These are phyloP conservation scores for Amanita rubescens DNA, from an alignment of 768 basidiomycete genomes.

Conservation along the genomic window DNA sequence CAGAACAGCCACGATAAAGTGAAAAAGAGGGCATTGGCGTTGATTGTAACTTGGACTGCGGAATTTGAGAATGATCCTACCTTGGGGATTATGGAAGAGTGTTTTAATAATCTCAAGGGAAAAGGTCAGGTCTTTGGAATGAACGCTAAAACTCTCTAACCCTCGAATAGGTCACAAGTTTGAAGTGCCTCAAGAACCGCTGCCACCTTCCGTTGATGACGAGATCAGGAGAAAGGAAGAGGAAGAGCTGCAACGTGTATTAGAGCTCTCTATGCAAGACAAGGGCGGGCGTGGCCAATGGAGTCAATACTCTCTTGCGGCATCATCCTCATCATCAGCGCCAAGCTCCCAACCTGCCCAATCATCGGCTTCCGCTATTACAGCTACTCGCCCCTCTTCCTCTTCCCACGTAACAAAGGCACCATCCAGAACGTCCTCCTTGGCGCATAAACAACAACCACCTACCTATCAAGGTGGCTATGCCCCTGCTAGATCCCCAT, in stretches of 20 bases:
- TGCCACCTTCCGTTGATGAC: conserved; percentile 68
- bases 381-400: conserved; percentile 13
- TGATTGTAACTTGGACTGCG: conserved; percentile 78
- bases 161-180: conserved; percentile 73
- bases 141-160: too few relatives aligned
- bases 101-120: conserved; percentile 70
- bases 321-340: conserved; percentile 28
- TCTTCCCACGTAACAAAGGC: conserved; percentile 10
- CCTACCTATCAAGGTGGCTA: conserved; percentile 47
- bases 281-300: conserved; percentile 70
- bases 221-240: conserved; percentile 81
- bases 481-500: conserved; percentile 48
- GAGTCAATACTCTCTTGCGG: conserved; percentile 32
- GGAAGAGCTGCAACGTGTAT: conserved; percentile 87
- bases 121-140: too few relatives aligned
- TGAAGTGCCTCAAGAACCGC: conserved; percentile 49
- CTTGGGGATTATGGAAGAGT: conserved; percentile 87
- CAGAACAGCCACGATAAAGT: conserved; percentile 92
- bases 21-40: conserved; percentile 58
- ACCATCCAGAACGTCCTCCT: conserved; percentile 10
- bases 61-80: conserved; percentile 77
- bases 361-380: background rate
- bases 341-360: conserved; percentile 19
- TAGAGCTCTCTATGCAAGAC: conserved; percentile 91
- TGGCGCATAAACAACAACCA: conserved; percentile 22